Evolutionary conservation across 257 asterid genomes (phyloP).

Genomic region (Ligustrum vulgare): DNA sequence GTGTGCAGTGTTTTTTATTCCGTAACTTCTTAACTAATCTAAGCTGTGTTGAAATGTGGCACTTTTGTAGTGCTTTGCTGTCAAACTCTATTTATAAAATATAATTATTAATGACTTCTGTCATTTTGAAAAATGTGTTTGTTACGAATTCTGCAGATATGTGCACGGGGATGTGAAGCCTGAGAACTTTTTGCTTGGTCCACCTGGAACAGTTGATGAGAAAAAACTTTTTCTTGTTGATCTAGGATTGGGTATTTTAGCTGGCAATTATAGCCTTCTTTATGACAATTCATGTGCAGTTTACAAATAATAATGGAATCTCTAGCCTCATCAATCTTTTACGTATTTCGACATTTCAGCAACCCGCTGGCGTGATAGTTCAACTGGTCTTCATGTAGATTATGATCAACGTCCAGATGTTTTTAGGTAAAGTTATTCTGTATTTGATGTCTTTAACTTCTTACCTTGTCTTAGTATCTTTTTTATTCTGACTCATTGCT

Average conservation of each 20-base stretch:
- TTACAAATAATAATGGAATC: background rate
- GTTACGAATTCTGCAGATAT: slow-evolving; percentile 40
- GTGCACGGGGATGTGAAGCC: slow-evolving; percentile 87
- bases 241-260: slow-evolving; percentile 65
- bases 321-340: background rate
- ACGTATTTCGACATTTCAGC: slow-evolving; percentile 41
- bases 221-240: slow-evolving; percentile 70
- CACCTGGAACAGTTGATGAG: slow-evolving; percentile 77
- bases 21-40: background rate
- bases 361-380: slow-evolving; percentile 63
- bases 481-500: background rate
- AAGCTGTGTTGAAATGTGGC: background rate
- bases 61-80: background rate
- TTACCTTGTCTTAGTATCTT: slow-evolving; percentile 1
- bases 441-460: background rate
- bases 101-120: background rate
- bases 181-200: slow-evolving; percentile 75
- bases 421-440: slow-evolving; percentile 47
- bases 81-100: background rate
- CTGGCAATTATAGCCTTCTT: slow-evolving; percentile 5
- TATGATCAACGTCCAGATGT: slow-evolving; percentile 79
- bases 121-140: background rate
- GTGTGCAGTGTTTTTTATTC: background rate
- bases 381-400: slow-evolving; percentile 63
- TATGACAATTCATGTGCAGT: background rate